These are phyloP conservation scores for Boletales sp. DNA, from an alignment of 768 basidiomycete species.

Conservation along the genomic window DNA sequence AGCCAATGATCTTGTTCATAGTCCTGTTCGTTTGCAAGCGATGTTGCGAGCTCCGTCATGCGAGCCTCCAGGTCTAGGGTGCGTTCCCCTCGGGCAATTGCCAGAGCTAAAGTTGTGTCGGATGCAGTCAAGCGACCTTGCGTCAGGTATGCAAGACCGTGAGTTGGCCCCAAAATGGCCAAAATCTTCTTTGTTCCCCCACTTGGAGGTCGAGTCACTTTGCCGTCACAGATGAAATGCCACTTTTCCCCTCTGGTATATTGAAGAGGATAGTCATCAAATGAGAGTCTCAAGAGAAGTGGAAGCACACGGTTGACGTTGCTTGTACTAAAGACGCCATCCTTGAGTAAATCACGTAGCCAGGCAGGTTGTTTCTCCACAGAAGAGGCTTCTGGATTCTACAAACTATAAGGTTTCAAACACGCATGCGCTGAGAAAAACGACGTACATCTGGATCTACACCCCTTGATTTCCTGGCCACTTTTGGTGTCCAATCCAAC, in stretches of 20 bases:
- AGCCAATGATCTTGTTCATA: constrained; percentile 51
- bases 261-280: constrained; percentile 56
- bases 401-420: neutral
- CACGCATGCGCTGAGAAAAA: neutral
- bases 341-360: constrained; percentile 48
- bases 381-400: constrained; percentile 5
- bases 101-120: constrained; percentile 42
- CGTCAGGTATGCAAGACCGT: constrained; percentile 45
- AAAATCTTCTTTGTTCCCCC: constrained; percentile 40
- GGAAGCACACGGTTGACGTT: constrained; percentile 55
- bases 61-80: constrained; percentile 30
- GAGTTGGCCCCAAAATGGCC: constrained; percentile 42
- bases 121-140: constrained; percentile 39
- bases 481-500: constrained; percentile 93
- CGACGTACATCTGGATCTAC: constrained; percentile 33
- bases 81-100: constrained; percentile 44
- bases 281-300: constrained; percentile 59
- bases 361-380: constrained; percentile 43
- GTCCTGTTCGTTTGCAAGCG: constrained; percentile 23
- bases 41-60: constrained; percentile 42
- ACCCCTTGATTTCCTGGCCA: constrained; percentile 65
- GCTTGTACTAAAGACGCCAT: constrained; percentile 38
- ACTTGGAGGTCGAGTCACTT: constrained; percentile 40
- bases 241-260: constrained; percentile 59
- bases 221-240: constrained; percentile 47